These are phyloP conservation scores for Blastobotrys malaysiensis DNA, from an alignment of 1,139 yeast genomes.

Conservation along the genomic window DNA sequence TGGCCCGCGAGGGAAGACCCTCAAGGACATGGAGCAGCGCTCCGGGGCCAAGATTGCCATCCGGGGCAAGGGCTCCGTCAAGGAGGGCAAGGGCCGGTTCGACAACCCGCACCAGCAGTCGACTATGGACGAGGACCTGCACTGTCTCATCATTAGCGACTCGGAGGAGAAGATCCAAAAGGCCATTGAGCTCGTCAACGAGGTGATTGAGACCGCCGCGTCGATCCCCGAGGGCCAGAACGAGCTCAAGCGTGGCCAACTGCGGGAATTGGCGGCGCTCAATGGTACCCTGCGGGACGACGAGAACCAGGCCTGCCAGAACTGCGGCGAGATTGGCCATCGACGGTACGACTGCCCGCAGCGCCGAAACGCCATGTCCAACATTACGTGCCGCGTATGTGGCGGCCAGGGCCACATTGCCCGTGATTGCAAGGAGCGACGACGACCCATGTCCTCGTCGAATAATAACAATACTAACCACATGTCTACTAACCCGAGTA, in stretches of 20 bases:
- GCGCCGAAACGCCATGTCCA: slow-evolving; percentile 47
- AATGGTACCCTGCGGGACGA: slow-evolving; percentile 92
- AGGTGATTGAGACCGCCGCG: slow-evolving; percentile 72
- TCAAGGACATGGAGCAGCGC: slow-evolving; percentile 71
- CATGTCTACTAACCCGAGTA: slow-evolving; percentile 1
- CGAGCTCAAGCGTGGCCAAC: slow-evolving; percentile 83
- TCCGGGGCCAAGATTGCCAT: slow-evolving; percentile 85
- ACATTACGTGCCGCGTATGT: slow-evolving; percentile 69
- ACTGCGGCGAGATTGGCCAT: slow-evolving; percentile 60
- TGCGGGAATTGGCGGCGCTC: slow-evolving; percentile 84
- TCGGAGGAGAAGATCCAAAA: slow-evolving; percentile 68
- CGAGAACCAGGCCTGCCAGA: slow-evolving; percentile 59
- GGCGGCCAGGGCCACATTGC: slow-evolving; percentile 84
- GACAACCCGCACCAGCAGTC: slow-evolving; percentile 43
- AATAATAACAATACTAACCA: slow-evolving; percentile 18
- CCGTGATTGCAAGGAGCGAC: slow-evolving; percentile 63
- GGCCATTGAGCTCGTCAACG: slow-evolving; percentile 71
- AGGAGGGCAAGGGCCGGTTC: slow-evolving; percentile 68
- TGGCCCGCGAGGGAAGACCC: slow-evolving; percentile 94
- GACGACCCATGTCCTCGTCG: slow-evolving; percentile 6
- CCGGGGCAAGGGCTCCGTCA: slow-evolving; percentile 91
- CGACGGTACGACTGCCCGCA: slow-evolving; percentile 57
- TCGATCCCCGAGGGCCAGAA: slow-evolving; percentile 90
- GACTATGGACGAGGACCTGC: slow-evolving; percentile 72
- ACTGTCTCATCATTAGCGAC: slow-evolving; percentile 83